phyloP scores from a whole-genome alignment of 495 filamentous ascomycete genomes.

The Pyronema omphalodes region DNA sequence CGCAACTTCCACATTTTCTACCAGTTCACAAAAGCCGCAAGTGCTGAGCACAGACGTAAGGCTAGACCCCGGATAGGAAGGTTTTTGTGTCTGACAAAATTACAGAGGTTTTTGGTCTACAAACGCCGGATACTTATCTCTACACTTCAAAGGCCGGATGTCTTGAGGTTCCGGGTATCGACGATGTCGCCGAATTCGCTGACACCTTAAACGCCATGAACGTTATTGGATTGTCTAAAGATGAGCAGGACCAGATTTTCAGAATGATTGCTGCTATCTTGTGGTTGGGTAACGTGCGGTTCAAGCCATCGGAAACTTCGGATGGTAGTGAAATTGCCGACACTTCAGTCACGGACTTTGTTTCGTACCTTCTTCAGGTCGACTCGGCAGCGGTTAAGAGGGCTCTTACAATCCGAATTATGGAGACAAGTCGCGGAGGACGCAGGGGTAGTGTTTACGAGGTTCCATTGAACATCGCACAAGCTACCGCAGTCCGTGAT shows the following conservation, averaged over 20 bases:
- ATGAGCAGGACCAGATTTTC: conserved; percentile 92
- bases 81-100: conserved; percentile 1
- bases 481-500: conserved; percentile 86
- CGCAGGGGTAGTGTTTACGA: conserved; percentile 69
- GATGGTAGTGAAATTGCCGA: conserved; percentile 62
- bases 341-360: conserved; percentile 78
- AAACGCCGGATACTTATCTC: conserved; percentile 80
- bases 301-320: conserved; percentile 70
- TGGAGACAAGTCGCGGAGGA: conserved; percentile 78
- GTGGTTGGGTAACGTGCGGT: conserved; percentile 88
- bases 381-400: conserved; percentile 62
- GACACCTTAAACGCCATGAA: conserved; percentile 92
- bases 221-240: conserved; percentile 71
- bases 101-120: conserved; percentile 59
- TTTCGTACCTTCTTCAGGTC: conserved; percentile 85
- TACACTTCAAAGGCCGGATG: conserved; percentile 93
- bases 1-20: conserved; percentile 99
- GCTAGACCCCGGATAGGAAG: background rate
- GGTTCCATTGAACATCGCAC: conserved; percentile 73
- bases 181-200: conserved; percentile 75
- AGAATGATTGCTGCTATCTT: conserved; percentile 83
- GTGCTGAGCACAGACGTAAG: conserved; percentile 57
- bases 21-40: conserved; percentile 90
- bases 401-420: conserved; percentile 71
- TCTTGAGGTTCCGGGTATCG: conserved; percentile 78